Base-by-base conservation (phyloP, 2,329 filamentous ascomycete species). In the Neodidymelliopsis sp. region DNA sequence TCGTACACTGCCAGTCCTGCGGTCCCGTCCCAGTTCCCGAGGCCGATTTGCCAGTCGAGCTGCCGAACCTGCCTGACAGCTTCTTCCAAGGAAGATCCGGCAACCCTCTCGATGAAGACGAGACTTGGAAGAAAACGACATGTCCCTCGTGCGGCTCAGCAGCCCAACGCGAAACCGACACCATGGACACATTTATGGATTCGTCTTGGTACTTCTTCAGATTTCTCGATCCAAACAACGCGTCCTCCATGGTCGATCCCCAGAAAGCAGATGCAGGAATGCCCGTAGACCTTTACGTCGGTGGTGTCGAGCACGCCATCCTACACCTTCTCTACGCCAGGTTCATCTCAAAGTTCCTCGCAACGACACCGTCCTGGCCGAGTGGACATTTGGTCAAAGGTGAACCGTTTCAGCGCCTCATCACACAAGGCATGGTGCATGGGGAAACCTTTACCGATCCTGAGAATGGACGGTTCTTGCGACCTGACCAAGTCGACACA, bases 101-200 rank as follows among this genome's bases (percentile, higher is more conserved):
- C 0, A 96, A 93, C 62, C 89, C 90, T 0, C 78, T 96, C 13
- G 88, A 89, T 57, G 80, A 83, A 15, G 84, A 86, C 2, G 75
- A 84, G 10, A 84, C 87, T 6, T 96, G 90, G 85, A 79, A 90
- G 34, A 84, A 91, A 60, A 89, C 86, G 0, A 71, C 79, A 2
- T 96, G 91, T 66, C 91, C 91, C 4, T 83, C 83, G 59, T 96
- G 91, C 63, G 76, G 81, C 12, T 79, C 82, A 1, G 74, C 84
- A 18, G 91, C 90, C 6, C 88, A 85, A 67, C 83, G 91, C 56
- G 91, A 96, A 57, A 96, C 91, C 0, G 91, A 96, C 69, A 96
- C 91, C 2, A 96, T 96, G 91, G 91, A 96, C 71, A 96, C 91
- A 0, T 96, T 96, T 74, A 91, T 96, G 53, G 91, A 96, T 74